Base-by-base conservation (phyloP, 192 early-diverging fungal species). In the Linnemannia schmuckeri region DNA sequence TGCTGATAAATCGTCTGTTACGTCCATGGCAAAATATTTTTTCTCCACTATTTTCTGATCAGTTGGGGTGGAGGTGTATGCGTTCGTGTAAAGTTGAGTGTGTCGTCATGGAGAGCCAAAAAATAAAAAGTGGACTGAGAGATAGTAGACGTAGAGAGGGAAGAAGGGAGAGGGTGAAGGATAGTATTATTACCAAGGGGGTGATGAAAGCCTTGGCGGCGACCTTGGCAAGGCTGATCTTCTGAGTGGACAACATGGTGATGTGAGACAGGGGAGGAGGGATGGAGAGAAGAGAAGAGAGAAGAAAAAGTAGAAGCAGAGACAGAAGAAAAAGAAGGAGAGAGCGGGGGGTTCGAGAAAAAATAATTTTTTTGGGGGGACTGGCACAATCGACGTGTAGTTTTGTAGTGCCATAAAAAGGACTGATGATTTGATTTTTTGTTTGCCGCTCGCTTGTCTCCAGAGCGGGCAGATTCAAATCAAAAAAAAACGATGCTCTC, bases 191-290 rank as follows among this genome's bases (percentile, higher is more conserved):
- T 86, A 86, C 84, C 84, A 80, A 68, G n/a, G 84, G 84, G 35
- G 84, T 49, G 71, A 77, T 57, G 75, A 83, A 83, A 35, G 84
- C 84, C 79, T 79, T 86, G 74, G 84, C 84, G 75, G 84, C 84
- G 75, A 86, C 78, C 71, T 77, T 86, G 75, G 84, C 78, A 35
- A 86, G 84, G 84, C 37, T 86, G 75, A 81, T 81, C 84, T 86
- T 86, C 42, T 80, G 84, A 17, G 84, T 61, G 79, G 80, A 81
- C n/a, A 87, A 66, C 75, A 87, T 81, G 33, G 76, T 44, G 70
- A 33, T 30, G n/a, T 61, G 54, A 35, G 22, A 20, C n/a, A 38
- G 74, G 17, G 73, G 71, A 40, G 49, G n/a, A 55, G 33, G 30
- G 49, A 18, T 44, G 22, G 78, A 33, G 52, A 55, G 57, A 41